A percentile compares a stretch with the other conserved stretches of the same genome.
phyloP scores from a whole-genome alignment of 345 rosid genomes.

The Bretschneidera sinensis region DNA sequence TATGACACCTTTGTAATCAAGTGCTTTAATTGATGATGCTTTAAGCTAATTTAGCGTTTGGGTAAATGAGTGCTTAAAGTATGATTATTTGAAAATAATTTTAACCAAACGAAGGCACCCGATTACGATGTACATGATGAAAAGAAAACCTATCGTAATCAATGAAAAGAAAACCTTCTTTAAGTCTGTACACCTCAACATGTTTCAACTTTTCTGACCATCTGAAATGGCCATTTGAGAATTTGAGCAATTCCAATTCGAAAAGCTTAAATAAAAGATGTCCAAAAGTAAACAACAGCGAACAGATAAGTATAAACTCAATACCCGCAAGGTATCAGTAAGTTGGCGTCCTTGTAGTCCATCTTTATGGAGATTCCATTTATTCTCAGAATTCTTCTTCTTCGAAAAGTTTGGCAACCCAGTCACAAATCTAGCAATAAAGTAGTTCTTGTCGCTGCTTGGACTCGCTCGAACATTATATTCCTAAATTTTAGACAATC shows the following conservation, averaged over 20 bases:
- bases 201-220: neutral
- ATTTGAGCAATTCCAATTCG: neutral
- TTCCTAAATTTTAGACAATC: slow-evolving; percentile 42
- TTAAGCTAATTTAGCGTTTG: no score
- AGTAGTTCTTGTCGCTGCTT: slow-evolving; percentile 69
- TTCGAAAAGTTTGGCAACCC: slow-evolving; percentile 80
- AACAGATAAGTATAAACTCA: neutral
- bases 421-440: slow-evolving; percentile 75
- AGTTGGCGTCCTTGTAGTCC: slow-evolving; percentile 89
- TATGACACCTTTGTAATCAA: no score
- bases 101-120: no score
- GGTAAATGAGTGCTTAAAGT: no score
- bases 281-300: neutral
- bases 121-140: no score
- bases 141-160: no score
- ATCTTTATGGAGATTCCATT: slow-evolving; percentile 84
- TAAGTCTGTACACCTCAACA: no score
- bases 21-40: no score
- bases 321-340: slow-evolving; percentile 72
- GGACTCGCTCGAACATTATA: slow-evolving; percentile 70
- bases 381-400: slow-evolving; percentile 81
- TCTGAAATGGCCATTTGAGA: neutral
- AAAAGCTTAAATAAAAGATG: neutral
- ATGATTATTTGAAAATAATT: no score
- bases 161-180: no score